Evolutionary conservation across 2,329 filamentous ascomycete species (phyloP), one percentile per base, ranked within the genome.

Genomic region (Celoporthe dispersa): DNA sequence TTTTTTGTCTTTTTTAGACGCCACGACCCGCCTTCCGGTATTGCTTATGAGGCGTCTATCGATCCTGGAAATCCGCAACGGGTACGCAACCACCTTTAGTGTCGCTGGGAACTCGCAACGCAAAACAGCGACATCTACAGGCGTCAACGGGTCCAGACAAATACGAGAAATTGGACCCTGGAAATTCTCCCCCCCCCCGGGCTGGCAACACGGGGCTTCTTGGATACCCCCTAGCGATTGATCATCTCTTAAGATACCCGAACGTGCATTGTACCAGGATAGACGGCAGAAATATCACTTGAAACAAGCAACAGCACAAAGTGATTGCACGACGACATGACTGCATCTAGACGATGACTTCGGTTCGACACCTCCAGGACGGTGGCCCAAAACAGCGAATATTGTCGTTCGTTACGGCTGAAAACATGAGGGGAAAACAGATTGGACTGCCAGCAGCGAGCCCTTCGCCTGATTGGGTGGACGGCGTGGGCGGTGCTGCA

Each of bases 201-300:
- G 59, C 44, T 44, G 37, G 60, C 65, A 64, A 16, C 25, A 48
- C 44, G 44, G n/a, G 48, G n/a, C 8, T 25, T 64, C 41, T 31
- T 37, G 22, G 33, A 59, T 39, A 48, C 48, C 33, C n/a, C 39
- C 31, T 25, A 44, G 39, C 33, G 39, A 39, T 33, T 67, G 35
- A 51, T 68, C 63, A 37, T 48, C 35, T 64, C 53, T 67, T n/a
- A 48, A 53, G 68, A 70, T 70, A 70, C 68, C 68, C 68, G 60
- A 39, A 70, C 66, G 60, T 33, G 65, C 68, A 57, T 70, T 64
- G 59, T 57, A 61, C 59, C 53, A 64, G 53, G 64, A 64, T 68
- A 70, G 65, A 70, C 61, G 37, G 66, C 66, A 65, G 33, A 51
- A 57, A n/a, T 22, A 41, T 59, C 64, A 66, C 48, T 57, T 44